Percentiles rank a stretch among this genome's conserved stretches.
These are phyloP conservation scores for Fomitopsis serialis DNA, from an alignment of 768 basidiomycete species.

Conservation along the genomic window DNA sequence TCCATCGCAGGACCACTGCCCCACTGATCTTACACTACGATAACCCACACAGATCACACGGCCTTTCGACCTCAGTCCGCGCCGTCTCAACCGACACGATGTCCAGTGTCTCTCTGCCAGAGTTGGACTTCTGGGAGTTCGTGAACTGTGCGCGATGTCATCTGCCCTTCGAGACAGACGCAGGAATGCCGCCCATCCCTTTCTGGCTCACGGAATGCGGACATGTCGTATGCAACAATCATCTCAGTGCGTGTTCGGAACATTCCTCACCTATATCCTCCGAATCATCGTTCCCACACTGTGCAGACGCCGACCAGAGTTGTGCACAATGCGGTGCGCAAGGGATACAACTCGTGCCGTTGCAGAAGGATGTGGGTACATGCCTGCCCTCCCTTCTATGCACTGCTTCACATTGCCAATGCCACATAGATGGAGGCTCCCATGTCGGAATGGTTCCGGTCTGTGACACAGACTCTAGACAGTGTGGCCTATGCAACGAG, in stretches of 20 bases:
- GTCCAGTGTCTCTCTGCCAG: slow-evolving; percentile 32
- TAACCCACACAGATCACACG: neutral
- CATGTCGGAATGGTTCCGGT: slow-evolving; percentile 79
- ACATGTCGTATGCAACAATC: slow-evolving; percentile 80
- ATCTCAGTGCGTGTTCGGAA: slow-evolving; percentile 55
- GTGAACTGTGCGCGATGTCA: slow-evolving; percentile 68
- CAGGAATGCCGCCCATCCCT: slow-evolving; percentile 51
- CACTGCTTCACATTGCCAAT: neutral
- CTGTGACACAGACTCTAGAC: slow-evolving; percentile 58
- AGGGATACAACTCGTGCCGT: slow-evolving; percentile 61
- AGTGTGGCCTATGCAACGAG: slow-evolving; percentile 61
- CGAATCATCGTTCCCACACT: neutral
- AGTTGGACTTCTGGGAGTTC: slow-evolving; percentile 77
- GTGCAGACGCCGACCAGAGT: slow-evolving; percentile 67
- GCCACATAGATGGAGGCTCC: slow-evolving; percentile 67
- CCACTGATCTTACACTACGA: too few relatives aligned
- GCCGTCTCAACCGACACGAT: slow-evolving; percentile 15
- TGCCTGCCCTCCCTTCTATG: neutral
- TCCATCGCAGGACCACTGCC: too few relatives aligned
- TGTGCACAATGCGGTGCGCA: slow-evolving; percentile 65
- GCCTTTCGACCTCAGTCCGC: neutral
- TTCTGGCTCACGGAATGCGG: slow-evolving; percentile 91
- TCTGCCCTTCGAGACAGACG: slow-evolving; percentile 51
- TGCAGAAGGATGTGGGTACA: slow-evolving; percentile 63
- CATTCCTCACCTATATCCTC: neutral